Base-by-base conservation (phyloP, 208 protist species). In the Wallacemonas sp. region DNA sequence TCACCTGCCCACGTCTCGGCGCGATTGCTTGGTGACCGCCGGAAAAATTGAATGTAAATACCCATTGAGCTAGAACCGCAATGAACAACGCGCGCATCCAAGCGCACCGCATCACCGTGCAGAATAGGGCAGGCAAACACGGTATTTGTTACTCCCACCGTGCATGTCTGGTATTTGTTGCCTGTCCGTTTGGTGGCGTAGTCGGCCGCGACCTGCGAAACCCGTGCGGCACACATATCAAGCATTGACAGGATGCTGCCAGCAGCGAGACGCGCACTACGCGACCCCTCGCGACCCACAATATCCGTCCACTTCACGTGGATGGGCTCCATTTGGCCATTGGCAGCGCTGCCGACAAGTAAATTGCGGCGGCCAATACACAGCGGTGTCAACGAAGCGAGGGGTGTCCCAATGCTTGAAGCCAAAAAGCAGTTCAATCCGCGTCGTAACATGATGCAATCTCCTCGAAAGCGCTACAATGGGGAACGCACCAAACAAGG, bases 141-240 rank as follows among this genome's bases (percentile, higher is more conserved):
- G n/a, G 87, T 95, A 59, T 86, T 83, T 12, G 82, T 92, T 15
- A 97, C 88, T 1, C 82, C 88, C 0, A 97, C 88, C 5, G 92
- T 97, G 67, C 81, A 90, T 0, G 69, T 76, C n/a, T 77, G 70
- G 41, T 84, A 79, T 19, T 58, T 66, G 47, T 62, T 66, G 38
- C 58, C 62, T 2, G 62, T 78, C 1, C 39, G 42, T 6, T 42
- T 34, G 0, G 49, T 61, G 64, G 73, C 58, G 64, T 72, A 46
- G 26, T 69, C 61, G 12, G 72, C 44, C 24, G 63, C 75, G 66
- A 67, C 68, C 47, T 88, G 73, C 4, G 85, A 79, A 14, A 80
- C 74, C 2, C 86, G 83, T 17, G 85, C 89, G 1, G 90, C 89
- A 67, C 88, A 95, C 60, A 96, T 71, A 68, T 97, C 90, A 45